Evolutionary conservation across 345 rosid species (phyloP), one percentile per base, ranked within the genome.

Genomic region (Gossypium stocksii): DNA sequence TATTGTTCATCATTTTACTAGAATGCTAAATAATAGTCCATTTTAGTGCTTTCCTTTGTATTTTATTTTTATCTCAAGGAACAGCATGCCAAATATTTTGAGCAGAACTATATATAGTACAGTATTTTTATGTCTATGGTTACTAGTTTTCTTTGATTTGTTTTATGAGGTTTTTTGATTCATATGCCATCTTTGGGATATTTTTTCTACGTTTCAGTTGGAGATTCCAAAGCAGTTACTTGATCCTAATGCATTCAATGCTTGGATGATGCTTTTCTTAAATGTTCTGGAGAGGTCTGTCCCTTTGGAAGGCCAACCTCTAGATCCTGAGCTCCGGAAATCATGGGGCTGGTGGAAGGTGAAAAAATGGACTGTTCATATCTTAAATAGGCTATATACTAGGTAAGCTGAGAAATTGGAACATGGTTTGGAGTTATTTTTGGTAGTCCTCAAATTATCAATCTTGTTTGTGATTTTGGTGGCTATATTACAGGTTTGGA

Each of bases 301-400:
- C 75, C 97, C 95, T 12, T 27, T 76, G n/a, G 99, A 96, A 81
- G 98, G 97, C 19, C 95, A 96, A 81, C 99, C 99, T 78, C 56
- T 77, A 65, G 99, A 96, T 80, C 93, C 88, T 0, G 99, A 96
- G 71, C 85, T 87, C 43, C 86, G 98, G 85, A 96, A 93, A 84
- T 87, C 97, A 59, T 96, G 99, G 99, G 97, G 98, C 22, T 96
- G 99, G 99, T 96, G 99, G 99, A 96, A 96, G 83, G 95, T 96
- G 89, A 96, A 96, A 90, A 96, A 96, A 80, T 96, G 99, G 99
- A 96, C 97, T 3, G 91, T 91, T 82, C 98, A 93, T 74, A 96
- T 96, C 73, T 83, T 93, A 79, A 96, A 96, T 82, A 87, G 99
- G 87, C 91, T 96, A 29, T 90, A 89, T 76, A 96, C 95, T 58